phyloP scores from a whole-genome alignment of 352 stramenopile species.

The Pelagophyceae sp. region DNA sequence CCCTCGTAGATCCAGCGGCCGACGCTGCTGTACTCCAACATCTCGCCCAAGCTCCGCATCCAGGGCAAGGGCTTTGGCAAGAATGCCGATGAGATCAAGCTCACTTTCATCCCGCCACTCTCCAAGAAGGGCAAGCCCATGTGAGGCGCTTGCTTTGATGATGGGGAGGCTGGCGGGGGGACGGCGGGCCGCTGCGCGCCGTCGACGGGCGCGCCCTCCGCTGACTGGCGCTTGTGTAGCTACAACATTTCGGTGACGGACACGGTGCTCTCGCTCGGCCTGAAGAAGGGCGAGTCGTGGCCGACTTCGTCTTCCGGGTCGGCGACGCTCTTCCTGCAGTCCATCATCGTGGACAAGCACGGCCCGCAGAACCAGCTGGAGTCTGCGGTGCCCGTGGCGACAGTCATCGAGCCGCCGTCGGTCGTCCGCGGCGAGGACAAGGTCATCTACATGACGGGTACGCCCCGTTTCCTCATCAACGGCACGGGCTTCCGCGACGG shows the following conservation, averaged over 20 bases:
- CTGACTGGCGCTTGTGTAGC: too few species aligned
- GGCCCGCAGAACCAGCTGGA: constrained; percentile 7
- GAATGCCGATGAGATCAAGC: background rate
- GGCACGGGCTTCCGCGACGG: constrained; percentile 13
- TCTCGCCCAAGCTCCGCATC: constrained; percentile 14
- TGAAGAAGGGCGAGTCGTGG: constrained; percentile 13
- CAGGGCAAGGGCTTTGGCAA: constrained; percentile 15
- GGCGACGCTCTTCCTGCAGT: background rate
- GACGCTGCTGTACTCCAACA: constrained; percentile 2
- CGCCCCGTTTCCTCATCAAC: constrained; percentile 15
- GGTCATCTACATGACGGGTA: constrained; percentile 19
- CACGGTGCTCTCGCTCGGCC: constrained; percentile 4
- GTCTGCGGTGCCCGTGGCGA: background rate
- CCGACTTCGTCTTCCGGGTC: background rate
- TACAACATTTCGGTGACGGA: constrained; percentile 16
- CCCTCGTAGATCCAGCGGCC: background rate
- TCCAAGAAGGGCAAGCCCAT: constrained; percentile 2
- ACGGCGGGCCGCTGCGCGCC: too few species aligned
- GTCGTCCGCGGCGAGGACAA: constrained; percentile 20
- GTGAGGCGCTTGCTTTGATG: too few species aligned
- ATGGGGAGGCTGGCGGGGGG: too few species aligned
- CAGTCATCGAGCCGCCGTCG: constrained; percentile 9
- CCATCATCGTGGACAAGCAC: constrained; percentile 3
- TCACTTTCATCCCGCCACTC: background rate
- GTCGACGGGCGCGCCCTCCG: too few species aligned